Evolutionary conservation across 164 flowering plant genomes (phyloP), one percentile per base, ranked within the genome.

Genomic region (Macadamia integrifolia): DNA sequence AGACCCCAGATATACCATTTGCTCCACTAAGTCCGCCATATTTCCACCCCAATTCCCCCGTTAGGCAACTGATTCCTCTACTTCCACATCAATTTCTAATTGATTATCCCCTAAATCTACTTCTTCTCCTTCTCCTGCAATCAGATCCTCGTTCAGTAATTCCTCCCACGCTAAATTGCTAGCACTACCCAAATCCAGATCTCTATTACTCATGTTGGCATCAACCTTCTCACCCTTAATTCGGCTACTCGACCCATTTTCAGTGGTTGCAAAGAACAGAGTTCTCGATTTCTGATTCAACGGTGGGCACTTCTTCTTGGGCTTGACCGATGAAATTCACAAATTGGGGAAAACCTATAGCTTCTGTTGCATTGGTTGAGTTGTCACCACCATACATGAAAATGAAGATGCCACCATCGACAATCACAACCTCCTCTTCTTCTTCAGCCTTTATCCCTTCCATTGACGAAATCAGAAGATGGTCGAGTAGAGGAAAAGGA

Each of bases 141-240:
- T 67, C 32, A 76, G 14, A 14, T 78, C 81, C 31, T 81, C 91
- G 9, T 71, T 79, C 69, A 88, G 35, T 30, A 83, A 57, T 55
- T 87, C 79, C 70, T 83, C 87, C 73, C 80, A 79, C 75, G 80
- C 23, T 15, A 69, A 66, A 56, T 72, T 76, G 65, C 74, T 74
- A 6, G 55, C 69, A 6, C 55, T 42, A 18, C 61, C 58, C 65
- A 70, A 49, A 42, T 72, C 80, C 11, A 62, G 40, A 40, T 63
- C 68, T 7, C 29, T 50, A 6, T 32, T 30, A 56, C 35, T 58
- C 17, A 59, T 18, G 23, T 23, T 23, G 23, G 23, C 23, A 23
- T 23, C 23, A 23, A 23, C 23, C 23, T 23, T 23, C 23, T 44
- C 66, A 44, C 62, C 66, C 67, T 68, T 43, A 12, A 58, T 8